phyloP scores from a whole-genome alignment of 345 rosid genomes.

The Litchi chinensis region DNA sequence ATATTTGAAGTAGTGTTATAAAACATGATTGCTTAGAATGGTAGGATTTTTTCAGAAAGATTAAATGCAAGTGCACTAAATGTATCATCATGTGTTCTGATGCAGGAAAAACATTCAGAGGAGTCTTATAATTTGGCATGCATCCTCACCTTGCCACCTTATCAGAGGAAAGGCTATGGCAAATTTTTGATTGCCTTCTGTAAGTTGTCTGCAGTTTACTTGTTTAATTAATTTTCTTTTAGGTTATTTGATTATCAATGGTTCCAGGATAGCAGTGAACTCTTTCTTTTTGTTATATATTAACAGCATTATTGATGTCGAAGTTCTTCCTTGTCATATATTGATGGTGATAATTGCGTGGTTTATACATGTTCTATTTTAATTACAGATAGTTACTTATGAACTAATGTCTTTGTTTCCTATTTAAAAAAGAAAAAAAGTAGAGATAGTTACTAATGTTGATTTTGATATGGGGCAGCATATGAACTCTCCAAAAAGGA shows the following conservation, averaged over 20 bases:
- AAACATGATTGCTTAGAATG: too few relatives aligned
- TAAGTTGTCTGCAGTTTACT: slow-evolving; percentile 41
- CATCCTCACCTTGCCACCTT: slow-evolving; percentile 95
- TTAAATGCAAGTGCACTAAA: slow-evolving; percentile 6
- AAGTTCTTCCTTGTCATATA: not conserved
- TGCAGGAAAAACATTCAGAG: slow-evolving; percentile 97
- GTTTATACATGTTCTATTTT: not conserved
- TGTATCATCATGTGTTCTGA: slow-evolving; percentile 13
- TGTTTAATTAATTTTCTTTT: not conserved
- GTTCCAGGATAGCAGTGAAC: not conserved
- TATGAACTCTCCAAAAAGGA: slow-evolving; percentile 99
- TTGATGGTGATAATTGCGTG: not conserved
- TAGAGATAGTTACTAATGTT: slow-evolving; percentile 14
- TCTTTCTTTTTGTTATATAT: not conserved
- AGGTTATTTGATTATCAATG: slow-evolving; percentile 1
- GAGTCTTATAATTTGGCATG: slow-evolving; percentile 98
- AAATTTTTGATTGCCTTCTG: slow-evolving; percentile 97
- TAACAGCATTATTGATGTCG: not conserved
- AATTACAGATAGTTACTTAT: slow-evolving; percentile 9
- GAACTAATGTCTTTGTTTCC: too few relatives aligned
- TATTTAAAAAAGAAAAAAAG: not conserved
- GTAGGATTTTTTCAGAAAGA: not conserved
- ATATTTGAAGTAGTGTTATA: too few relatives aligned
- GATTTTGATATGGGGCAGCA: slow-evolving; percentile 49
- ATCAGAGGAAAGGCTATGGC: slow-evolving; percentile 99